Evolutionary conservation across 345 rosid species (phyloP).

Genomic region (Populus nigra): DNA sequence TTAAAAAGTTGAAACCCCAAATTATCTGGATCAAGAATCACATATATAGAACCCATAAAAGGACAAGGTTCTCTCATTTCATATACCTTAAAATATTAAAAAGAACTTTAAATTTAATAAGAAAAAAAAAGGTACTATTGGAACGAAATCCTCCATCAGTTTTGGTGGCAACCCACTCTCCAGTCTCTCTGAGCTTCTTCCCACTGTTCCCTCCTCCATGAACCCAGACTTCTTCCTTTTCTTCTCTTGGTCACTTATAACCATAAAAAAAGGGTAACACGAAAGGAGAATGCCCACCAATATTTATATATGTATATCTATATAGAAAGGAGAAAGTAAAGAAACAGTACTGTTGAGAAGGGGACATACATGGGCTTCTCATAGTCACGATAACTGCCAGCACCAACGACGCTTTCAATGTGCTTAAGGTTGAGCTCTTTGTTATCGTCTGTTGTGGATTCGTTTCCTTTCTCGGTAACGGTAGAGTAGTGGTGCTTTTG

Average conservation of each 20-base stretch:
- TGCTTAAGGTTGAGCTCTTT: conserved; percentile 43
- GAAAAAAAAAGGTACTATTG: conserved; percentile 38
- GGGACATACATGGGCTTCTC: conserved; percentile 42
- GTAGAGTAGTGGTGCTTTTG: not conserved
- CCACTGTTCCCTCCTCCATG: conserved; percentile 48
- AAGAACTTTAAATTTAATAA: not conserved
- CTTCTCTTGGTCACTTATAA: conserved; percentile 42
- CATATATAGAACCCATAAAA: not conserved
- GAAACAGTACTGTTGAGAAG: not conserved
- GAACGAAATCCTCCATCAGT: conserved; percentile 54
- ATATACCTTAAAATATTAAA: conserved; percentile 3
- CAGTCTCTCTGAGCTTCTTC: conserved; percentile 68
- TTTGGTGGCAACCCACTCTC: conserved; percentile 50
- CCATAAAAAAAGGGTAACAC: not conserved
- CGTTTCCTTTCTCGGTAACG: not conserved
- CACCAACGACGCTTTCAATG: conserved; percentile 77
- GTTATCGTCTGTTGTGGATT: conserved; percentile 6
- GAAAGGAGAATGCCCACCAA: not conserved
- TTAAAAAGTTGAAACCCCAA: not conserved
- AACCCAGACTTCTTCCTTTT: conserved; percentile 33
- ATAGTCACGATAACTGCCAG: conserved; percentile 70
- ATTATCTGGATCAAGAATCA: not conserved
- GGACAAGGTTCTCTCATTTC: not conserved
- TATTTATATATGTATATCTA: no score
- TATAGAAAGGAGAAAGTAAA: not conserved